Evolutionary conservation across 1,284 basidiomycete species (phyloP), one percentile per base, ranked within the genome.

Genomic region (Apiotrichum montevideense): DNA sequence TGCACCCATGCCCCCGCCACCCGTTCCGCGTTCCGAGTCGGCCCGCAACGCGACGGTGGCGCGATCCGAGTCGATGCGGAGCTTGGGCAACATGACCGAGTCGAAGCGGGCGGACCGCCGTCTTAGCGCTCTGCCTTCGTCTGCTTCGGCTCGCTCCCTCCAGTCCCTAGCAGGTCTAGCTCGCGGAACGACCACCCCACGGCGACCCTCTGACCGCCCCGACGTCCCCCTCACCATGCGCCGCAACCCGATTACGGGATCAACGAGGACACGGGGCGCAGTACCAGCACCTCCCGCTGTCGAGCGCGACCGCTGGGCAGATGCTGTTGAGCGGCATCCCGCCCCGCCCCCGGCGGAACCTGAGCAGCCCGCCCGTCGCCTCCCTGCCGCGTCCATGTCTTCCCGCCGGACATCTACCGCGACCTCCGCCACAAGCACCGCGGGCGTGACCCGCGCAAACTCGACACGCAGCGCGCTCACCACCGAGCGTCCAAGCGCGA

Each of bases 211-310:
- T 11, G 58, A 59, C 43, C 50, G 51, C 43, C 33, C 51, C 4
- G 58, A 59, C 21, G 58, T 59, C 13, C 58, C 58, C 6, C 15
- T 59, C 15, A 50, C 58, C 2, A 55, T 59, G 54, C 54, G 58
- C 13, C 39, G 43, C 10, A 35, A 42, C 40, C 40, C 49, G 1
- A 9, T 39, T 8, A n/a, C 39, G 10, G 5, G 46, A 13, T 5
- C 13, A 6, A n/a, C 44, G 7, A 3, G 34, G 14, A 37, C 39
- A 14, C 49, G 49, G 7, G 39, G 40, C 37, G 41, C 44, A 14
- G 11, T 37, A 10, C 32, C 40, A 13, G 33, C 14, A 13, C 15
- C 21, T 4, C 14, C 43, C n/a, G 15, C 46, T 10, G 21, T 6
- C 52, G 9, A 35, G 43, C 4, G 8, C 5, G 58, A 59, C 51